Conservation (phyloP, 2,329 filamentous ascomycete species). For the Incumbomyces delicatus region DNA sequence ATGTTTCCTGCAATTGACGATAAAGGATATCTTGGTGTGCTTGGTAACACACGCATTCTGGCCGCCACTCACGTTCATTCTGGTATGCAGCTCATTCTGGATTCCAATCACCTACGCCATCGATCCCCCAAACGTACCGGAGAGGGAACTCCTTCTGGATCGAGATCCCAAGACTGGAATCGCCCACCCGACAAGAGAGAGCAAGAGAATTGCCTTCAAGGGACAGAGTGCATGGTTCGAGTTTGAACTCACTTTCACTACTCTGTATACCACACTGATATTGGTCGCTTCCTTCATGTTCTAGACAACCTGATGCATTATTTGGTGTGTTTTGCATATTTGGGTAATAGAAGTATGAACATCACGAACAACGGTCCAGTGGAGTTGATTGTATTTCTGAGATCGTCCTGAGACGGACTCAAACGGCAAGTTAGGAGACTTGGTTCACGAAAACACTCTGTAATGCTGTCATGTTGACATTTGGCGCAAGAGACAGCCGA, state of each 20-base stretch:
- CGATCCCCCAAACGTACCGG: conserved; percentile 48
- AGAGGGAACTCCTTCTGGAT: conserved; percentile 47
- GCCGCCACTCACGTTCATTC: conserved; percentile 51
- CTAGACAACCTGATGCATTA: neutral
- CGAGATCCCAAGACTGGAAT: conserved; percentile 44
- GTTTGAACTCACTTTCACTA: conserved; percentile 44
- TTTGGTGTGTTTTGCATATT: neutral
- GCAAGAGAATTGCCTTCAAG: conserved; percentile 48
- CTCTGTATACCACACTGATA: conserved; percentile 40
- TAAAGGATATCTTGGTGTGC: conserved; percentile 38
- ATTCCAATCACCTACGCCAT: conserved; percentile 53
- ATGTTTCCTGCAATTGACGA: conserved; percentile 35
- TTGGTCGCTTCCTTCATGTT: conserved; percentile 37
- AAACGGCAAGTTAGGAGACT: neutral
- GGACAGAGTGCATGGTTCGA: conserved; percentile 48
- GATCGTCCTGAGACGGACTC: neutral
- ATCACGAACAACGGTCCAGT: neutral
- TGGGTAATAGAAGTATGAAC: neutral
- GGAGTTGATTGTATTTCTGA: neutral
- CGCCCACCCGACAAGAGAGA: conserved; percentile 35
- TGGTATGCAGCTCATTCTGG: conserved; percentile 47
- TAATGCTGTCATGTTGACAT: no score
- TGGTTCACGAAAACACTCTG: no score
- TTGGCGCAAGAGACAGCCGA: neutral
- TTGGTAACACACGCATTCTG: conserved; percentile 53